Conservation (phyloP, 1,139 yeast species). For the Pichia sp. region DNA sequence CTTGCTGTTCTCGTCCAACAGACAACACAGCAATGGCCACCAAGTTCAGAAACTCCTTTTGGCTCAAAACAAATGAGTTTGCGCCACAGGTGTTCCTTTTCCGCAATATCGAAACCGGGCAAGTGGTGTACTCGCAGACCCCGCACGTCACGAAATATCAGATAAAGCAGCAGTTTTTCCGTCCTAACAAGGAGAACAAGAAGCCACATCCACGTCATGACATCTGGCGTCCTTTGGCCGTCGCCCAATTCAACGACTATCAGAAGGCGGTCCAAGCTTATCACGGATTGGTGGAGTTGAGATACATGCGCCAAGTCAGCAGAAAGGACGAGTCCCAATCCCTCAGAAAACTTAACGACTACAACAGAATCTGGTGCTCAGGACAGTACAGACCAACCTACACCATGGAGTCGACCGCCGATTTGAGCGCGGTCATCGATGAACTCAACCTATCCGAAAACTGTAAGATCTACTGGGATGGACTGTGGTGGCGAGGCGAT, state of each 20-base stretch:
- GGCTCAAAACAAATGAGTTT: slow-evolving; percentile 51
- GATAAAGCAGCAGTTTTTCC: slow-evolving; percentile 63
- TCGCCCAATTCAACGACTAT: slow-evolving; percentile 63
- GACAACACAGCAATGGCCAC: slow-evolving; percentile 26
- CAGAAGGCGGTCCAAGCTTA: slow-evolving; percentile 71
- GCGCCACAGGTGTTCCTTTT: slow-evolving; percentile 83
- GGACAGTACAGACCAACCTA: slow-evolving; percentile 88
- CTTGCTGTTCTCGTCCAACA: not conserved
- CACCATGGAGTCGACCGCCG: slow-evolving; percentile 90
- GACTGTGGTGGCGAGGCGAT: slow-evolving; percentile 81
- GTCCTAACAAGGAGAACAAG: slow-evolving; percentile 87
- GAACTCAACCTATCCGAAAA: slow-evolving; percentile 46
- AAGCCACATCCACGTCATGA: slow-evolving; percentile 77
- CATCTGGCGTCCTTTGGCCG: slow-evolving; percentile 89
- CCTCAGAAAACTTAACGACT: slow-evolving; percentile 68
- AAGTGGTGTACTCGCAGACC: slow-evolving; percentile 82
- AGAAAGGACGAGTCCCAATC: slow-evolving; percentile 57
- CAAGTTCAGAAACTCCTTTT: slow-evolving; percentile 34
- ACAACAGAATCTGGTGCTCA: slow-evolving; percentile 79
- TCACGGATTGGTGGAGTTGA: slow-evolving; percentile 67
- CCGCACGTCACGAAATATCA: slow-evolving; percentile 65
- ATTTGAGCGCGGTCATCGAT: slow-evolving; percentile 66
- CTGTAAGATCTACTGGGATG: slow-evolving; percentile 72
- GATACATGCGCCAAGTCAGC: slow-evolving; percentile 64
- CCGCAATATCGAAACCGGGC: slow-evolving; percentile 84